Conservation (phyloP, 2,329 filamentous ascomycete genomes). For the Fusarium phyllophilum region DNA sequence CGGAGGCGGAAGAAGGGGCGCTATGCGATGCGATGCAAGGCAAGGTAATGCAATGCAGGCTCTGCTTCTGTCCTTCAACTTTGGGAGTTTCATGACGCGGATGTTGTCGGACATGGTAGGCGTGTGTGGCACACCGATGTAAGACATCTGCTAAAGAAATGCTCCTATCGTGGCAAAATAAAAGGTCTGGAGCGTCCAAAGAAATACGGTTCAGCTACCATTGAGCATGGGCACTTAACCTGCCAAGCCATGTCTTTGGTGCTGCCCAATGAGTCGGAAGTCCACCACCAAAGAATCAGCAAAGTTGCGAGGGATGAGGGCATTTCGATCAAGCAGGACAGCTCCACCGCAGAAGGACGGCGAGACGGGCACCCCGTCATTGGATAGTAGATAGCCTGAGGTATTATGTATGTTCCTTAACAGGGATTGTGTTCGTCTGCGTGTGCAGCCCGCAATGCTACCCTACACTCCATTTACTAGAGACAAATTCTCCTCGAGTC, state of each 20-base stretch:
- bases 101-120: conserved; percentile 32
- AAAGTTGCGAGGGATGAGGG: not conserved
- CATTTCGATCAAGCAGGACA: not conserved
- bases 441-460: not conserved
- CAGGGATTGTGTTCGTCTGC: not conserved
- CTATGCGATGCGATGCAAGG: not conserved
- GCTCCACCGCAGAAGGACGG: not conserved
- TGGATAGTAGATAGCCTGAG: conserved; percentile 8
- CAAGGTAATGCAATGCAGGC: not conserved
- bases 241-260: conserved; percentile 7
- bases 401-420: not conserved
- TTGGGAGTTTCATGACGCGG: conserved; percentile 39
- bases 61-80: not conserved
- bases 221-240: not conserved
- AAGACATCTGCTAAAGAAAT: conserved; percentile 32
- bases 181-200: conserved; percentile 31
- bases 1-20: not conserved
- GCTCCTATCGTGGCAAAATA: conserved; percentile 27
- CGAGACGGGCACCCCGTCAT: conserved; percentile 3
- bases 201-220: conserved; percentile 9
- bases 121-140: conserved; percentile 37
- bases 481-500: conserved; percentile 26
- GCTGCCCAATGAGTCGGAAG: not conserved
- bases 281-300: not conserved
- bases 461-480: conserved; percentile 13